Evolutionary conservation across 192 early-diverging fungal species (phyloP).

Genomic region (Spinellus fusiger): DNA sequence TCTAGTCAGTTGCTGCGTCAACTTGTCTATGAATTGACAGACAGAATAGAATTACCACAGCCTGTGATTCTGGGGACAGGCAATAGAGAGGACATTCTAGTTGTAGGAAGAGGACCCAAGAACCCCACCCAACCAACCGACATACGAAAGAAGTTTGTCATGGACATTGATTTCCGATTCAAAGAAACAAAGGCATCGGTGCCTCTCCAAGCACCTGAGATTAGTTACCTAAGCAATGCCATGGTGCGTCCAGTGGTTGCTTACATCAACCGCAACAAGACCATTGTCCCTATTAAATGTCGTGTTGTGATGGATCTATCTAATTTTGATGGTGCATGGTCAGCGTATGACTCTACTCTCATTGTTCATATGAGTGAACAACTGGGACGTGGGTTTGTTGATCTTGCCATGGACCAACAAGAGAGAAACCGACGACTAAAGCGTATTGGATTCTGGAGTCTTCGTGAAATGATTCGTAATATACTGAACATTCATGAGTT

Average conservation of each 20-base stretch:
- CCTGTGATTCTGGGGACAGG: conserved; percentile 43
- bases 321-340: conserved; percentile 94
- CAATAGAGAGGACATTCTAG: conserved; percentile 37
- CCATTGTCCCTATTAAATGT: conserved; percentile 76
- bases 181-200: conserved; percentile 89
- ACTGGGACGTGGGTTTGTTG: conserved; percentile 75
- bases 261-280: conserved; percentile 91
- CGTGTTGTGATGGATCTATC: conserved; percentile 66
- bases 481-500: conserved; percentile 68
- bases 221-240: conserved; percentile 76
- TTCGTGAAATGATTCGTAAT: conserved; percentile 70
- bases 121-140: conserved; percentile 20
- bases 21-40: conserved; percentile 65
- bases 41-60: conserved; percentile 57
- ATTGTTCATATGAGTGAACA: conserved; percentile 70
- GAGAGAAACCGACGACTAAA: conserved; percentile 78
- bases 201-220: conserved; percentile 62
- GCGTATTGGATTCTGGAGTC: conserved; percentile 84
- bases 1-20: conserved; percentile 45
- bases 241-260: conserved; percentile 89
- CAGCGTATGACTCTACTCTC: conserved; percentile 75
- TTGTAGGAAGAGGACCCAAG: conserved; percentile 30
- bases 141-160: conserved; percentile 36
- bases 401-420: conserved; percentile 73
- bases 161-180: conserved; percentile 81